These are phyloP conservation scores for Nyctanthes arbortristis DNA, from an alignment of 257 asterid genomes.

Conservation along the genomic window DNA sequence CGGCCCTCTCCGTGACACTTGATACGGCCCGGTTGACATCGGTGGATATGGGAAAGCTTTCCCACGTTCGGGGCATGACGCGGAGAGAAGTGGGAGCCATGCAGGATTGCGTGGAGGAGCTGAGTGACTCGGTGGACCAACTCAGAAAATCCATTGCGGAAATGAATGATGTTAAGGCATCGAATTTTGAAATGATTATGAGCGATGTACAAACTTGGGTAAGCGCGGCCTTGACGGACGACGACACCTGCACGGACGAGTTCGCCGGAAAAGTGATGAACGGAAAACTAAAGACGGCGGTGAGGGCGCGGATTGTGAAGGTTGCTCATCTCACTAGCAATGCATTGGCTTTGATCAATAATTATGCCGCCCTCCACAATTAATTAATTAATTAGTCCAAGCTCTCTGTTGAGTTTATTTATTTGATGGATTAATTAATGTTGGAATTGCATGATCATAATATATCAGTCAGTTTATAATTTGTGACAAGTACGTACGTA, in stretches of 20 bases:
- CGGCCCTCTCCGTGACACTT: slow-evolving; percentile 55
- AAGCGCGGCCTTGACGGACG: slow-evolving; percentile 81
- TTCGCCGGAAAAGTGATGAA: slow-evolving; percentile 47
- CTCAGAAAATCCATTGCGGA: slow-evolving; percentile 44
- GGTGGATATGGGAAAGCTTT: slow-evolving; percentile 35
- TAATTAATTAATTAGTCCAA: slow-evolving; percentile 21
- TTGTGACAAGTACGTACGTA: too few relatives aligned
- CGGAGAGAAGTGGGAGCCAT: slow-evolving; percentile 58
- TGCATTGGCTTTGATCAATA: slow-evolving; percentile 63
- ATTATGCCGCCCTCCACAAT: slow-evolving; percentile 40
- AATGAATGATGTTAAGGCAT: slow-evolving; percentile 39
- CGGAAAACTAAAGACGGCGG: slow-evolving; percentile 41
- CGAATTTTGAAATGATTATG: slow-evolving; percentile 38
- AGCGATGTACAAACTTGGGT: slow-evolving; percentile 74
- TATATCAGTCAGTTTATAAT: too few relatives aligned
- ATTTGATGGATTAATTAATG: neutral
- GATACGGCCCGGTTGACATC: slow-evolving; percentile 46
- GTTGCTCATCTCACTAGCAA: slow-evolving; percentile 72
- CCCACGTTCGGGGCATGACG: slow-evolving; percentile 38
- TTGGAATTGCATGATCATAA: too few relatives aligned
- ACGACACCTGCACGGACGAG: slow-evolving; percentile 70
- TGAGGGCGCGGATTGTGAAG: slow-evolving; percentile 37
- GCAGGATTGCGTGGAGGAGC: slow-evolving; percentile 69
- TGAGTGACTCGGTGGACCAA: slow-evolving; percentile 49
- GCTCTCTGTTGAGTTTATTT: neutral